Percentiles rank a stretch among this genome's conserved stretches.
These are phyloP conservation scores for Hypocrella siamensis DNA, from an alignment of 2,329 filamentous ascomycete genomes.

Conservation along the genomic window DNA sequence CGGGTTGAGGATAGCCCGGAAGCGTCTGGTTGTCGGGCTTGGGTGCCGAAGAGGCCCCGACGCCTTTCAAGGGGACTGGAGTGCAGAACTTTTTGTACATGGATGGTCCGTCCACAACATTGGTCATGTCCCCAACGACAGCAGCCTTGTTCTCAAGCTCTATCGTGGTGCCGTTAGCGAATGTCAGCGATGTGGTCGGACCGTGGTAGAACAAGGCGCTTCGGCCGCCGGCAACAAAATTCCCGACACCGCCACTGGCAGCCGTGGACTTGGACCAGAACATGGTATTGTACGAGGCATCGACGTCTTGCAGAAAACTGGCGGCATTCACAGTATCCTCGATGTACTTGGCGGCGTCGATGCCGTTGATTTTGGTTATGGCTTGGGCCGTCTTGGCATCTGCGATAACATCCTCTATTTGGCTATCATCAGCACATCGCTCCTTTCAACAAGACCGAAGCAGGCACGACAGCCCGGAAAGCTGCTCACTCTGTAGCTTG, in stretches of 20 bases:
- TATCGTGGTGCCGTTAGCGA: conserved; percentile 18
- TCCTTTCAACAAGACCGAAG: too few species aligned
- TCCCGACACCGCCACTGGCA: conserved; percentile 9
- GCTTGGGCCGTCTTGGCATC: conserved; percentile 7
- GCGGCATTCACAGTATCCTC: conserved; percentile 7
- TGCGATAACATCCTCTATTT: conserved; percentile 8
- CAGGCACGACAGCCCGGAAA: too few species aligned
- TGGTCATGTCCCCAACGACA: conserved; percentile 13
- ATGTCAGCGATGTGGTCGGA: conserved; percentile 18
- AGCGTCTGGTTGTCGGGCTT: background rate
- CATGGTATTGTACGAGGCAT: conserved; percentile 21
- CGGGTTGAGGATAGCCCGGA: conserved; percentile 14
- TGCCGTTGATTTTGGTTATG: conserved; percentile 13
- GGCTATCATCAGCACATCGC: too few species aligned
- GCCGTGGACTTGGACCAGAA: conserved; percentile 14
- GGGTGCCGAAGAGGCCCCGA: background rate
- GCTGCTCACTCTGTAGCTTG: conserved; percentile 9
- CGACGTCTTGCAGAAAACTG: conserved; percentile 10
- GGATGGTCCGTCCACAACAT: conserved; percentile 15
- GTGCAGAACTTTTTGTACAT: conserved; percentile 19
- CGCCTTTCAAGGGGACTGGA: conserved; percentile 2
- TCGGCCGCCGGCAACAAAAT: conserved; percentile 16
- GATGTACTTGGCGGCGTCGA: conserved; percentile 9
- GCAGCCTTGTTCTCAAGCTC: conserved; percentile 15
- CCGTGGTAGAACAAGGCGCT: conserved; percentile 12